A percentile compares a stretch with the other conserved stretches of the same genome.
Conservation (phyloP, 202 grass and related monocot genomes). For the Alloteropsis angusta region DNA sequence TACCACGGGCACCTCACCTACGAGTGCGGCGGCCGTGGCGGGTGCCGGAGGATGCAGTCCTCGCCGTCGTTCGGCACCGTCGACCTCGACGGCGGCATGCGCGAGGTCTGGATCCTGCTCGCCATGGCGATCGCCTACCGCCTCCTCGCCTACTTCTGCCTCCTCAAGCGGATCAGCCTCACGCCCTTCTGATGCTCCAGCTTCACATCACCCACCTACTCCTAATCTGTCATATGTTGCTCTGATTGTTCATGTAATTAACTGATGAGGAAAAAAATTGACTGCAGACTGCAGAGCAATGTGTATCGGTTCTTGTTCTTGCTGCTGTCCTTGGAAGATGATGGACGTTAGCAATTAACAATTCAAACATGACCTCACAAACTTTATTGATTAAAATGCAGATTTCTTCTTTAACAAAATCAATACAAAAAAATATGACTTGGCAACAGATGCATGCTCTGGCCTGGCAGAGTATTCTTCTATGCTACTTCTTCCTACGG, state of each 20-base stretch:
- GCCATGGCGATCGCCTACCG: constrained; percentile 76
- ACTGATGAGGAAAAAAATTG: background rate
- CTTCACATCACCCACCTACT: background rate
- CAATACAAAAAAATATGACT: no score
- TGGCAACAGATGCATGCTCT: no score
- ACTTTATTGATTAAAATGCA: no score
- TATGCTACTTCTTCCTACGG: no score
- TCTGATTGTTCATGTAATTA: background rate
- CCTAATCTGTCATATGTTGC: background rate
- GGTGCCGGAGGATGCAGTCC: constrained; percentile 57
- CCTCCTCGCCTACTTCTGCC: constrained; percentile 68
- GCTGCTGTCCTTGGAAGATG: background rate
- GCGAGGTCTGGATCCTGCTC: constrained; percentile 64
- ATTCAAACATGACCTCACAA: background rate
- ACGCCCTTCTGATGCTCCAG: constrained; percentile 31
- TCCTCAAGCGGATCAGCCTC: constrained; percentile 54
- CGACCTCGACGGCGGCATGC: constrained; percentile 47
- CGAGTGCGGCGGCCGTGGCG: constrained; percentile 45
- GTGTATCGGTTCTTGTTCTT: background rate
- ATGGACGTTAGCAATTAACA: background rate
- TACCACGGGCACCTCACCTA: constrained; percentile 68
- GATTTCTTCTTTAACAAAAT: no score
- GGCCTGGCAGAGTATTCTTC: no score
- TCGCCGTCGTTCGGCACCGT: constrained; percentile 81
- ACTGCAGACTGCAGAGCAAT: background rate